Evolutionary conservation across 192 early-diverging fungal species (phyloP).

Genomic region (Coemansia sp.): DNA sequence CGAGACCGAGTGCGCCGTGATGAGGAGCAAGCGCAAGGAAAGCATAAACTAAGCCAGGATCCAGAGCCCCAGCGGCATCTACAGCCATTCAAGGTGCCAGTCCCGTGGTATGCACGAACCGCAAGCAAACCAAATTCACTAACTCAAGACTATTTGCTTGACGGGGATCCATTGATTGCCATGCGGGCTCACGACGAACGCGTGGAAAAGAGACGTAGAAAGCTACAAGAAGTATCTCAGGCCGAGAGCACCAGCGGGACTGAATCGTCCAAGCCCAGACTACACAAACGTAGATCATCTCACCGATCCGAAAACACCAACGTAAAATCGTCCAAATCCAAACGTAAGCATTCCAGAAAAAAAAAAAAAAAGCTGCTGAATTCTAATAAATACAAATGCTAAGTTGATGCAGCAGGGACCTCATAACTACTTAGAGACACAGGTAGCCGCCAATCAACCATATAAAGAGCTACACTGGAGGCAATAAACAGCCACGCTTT

Average conservation of each 20-base stretch:
- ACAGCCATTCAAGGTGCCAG: neutral
- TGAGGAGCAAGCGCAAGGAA: constrained; percentile 2
- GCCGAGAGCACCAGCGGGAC: neutral
- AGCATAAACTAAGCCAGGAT: neutral
- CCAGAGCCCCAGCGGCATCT: neutral
- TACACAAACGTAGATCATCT: neutral
- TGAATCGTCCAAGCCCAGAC: neutral
- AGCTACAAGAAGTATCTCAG: neutral
- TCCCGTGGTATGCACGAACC: constrained; percentile 1
- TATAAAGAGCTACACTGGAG: constrained; percentile 24
- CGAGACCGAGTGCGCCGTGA: constrained; percentile 6
- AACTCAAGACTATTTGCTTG: neutral
- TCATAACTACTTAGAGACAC: neutral
- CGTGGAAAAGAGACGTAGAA: constrained; percentile 1
- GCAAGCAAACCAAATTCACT: neutral
- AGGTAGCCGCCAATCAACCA: constrained; percentile 33
- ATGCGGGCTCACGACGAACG: constrained; percentile 7
- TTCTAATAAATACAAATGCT: no score
- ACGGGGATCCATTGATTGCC: constrained; percentile 3
- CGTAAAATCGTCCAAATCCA: no score
- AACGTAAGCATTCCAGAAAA: no score
- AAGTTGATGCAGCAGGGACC: neutral
- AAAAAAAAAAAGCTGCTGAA: no score
- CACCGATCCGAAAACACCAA: neutral
- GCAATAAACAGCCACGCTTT: constrained; percentile 41